Evolutionary conservation across 2,329 filamentous ascomycete species (phyloP).

Genomic region (Penicillium sp.): DNA sequence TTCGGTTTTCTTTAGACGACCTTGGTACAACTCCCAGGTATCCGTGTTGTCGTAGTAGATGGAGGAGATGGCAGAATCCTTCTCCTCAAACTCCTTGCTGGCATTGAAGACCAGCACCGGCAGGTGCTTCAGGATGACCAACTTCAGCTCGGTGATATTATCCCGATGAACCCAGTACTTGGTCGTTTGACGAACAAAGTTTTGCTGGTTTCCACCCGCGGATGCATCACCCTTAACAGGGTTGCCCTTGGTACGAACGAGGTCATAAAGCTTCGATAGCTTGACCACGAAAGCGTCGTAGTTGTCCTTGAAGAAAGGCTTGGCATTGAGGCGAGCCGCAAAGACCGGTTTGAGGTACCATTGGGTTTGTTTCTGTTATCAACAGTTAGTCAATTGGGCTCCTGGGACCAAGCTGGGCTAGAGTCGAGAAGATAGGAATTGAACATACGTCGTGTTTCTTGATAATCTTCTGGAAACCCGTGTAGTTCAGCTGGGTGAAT

Average conservation of each 20-base stretch:
- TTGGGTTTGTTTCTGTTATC: conserved; percentile 79
- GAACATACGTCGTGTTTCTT: conserved; percentile 93
- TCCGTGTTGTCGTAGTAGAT: conserved; percentile 98
- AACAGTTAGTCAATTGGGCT: conserved; percentile 4
- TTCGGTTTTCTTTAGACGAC: conserved; percentile 95
- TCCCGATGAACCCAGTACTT: conserved; percentile 99
- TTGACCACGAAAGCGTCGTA: conserved; percentile 96
- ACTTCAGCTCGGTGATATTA: conserved; percentile 96
- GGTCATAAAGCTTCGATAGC: conserved; percentile 91
- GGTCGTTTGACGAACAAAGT: conserved; percentile 94
- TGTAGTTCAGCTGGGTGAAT: conserved; percentile 98
- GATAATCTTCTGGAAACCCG: conserved; percentile 99
- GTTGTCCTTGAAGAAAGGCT: conserved; percentile 98
- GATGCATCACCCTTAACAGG: conserved; percentile 89
- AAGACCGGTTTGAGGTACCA: conserved; percentile 97
- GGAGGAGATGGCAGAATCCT: conserved; percentile 93
- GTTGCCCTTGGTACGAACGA: conserved; percentile 89
- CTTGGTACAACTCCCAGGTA: conserved; percentile 91
- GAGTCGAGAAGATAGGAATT: background rate
- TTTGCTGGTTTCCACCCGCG: conserved; percentile 89
- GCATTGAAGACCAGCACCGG: conserved; percentile 97
- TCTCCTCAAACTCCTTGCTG: conserved; percentile 90
- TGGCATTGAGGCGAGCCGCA: conserved; percentile 88
- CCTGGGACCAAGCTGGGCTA: no score
- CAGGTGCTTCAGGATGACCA: conserved; percentile 96